phyloP scores from a whole-genome alignment of 306 rosid species.

The Heteromeles arbutifolia region DNA sequence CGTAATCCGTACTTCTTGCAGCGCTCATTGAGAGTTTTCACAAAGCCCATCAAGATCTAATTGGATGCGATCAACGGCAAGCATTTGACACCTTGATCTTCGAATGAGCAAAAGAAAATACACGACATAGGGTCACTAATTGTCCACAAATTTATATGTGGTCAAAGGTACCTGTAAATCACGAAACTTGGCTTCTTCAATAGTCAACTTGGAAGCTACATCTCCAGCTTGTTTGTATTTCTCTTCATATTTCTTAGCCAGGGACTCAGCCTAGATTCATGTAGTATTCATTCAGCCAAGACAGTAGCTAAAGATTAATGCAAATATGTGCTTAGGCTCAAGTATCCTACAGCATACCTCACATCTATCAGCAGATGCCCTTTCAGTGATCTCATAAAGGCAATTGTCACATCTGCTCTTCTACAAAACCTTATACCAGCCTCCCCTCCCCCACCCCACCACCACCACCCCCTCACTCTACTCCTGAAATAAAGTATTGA shows the following conservation, averaged over 20 bases:
- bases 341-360: constrained; percentile 58
- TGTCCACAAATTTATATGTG: constrained; percentile 1
- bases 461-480: too few relatives aligned
- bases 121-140: constrained; percentile 10
- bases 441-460: background rate
- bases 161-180: constrained; percentile 56
- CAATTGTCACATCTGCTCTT: constrained; percentile 95
- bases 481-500: too few relatives aligned
- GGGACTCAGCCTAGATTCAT: constrained; percentile 57
- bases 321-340: constrained; percentile 22
- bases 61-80: background rate
- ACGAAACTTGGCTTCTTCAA: constrained; percentile 89
- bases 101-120: background rate
- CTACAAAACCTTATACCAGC: constrained; percentile 61
- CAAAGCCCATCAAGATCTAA: too few relatives aligned
- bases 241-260: constrained; percentile 80
- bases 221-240: constrained; percentile 84
- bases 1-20: constrained; percentile 91
- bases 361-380: constrained; percentile 63
- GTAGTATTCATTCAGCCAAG: constrained; percentile 11
- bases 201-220: constrained; percentile 82
- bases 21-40: constrained; percentile 68
- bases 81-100: background rate
- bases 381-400: constrained; percentile 77
- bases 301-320: too few relatives aligned